Evolutionary conservation across 768 basidiomycete genomes (phyloP).

Genomic region (Lactarius evosmus): DNA sequence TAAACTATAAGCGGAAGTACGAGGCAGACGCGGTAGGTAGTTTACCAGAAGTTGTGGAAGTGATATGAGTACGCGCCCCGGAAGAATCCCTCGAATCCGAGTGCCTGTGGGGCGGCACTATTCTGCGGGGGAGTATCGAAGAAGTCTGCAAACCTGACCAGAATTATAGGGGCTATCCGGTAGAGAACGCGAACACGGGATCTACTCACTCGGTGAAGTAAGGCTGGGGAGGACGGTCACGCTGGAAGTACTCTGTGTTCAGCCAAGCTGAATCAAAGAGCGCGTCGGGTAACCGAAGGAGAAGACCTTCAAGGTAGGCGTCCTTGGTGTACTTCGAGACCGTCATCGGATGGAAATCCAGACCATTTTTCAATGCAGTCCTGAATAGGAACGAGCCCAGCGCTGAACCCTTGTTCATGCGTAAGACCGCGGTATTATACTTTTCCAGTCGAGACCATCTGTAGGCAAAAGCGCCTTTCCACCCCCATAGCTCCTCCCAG

Average conservation of each 20-base stretch:
- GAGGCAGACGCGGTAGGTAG: background rate
- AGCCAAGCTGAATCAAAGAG: conserved; percentile 97
- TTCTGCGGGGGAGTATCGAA: conserved; percentile 74
- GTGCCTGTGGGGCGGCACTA: conserved; percentile 78
- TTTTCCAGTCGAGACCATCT: conserved; percentile 90
- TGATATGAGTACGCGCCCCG: conserved; percentile 94
- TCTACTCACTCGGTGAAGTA: conserved; percentile 78
- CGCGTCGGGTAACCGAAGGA: conserved; percentile 90
- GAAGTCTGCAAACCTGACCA: conserved; percentile 75
- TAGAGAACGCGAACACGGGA: conserved; percentile 2
- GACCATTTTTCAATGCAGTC: conserved; percentile 86
- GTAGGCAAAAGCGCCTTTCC: conserved; percentile 95
- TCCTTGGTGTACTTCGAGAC: conserved; percentile 89
- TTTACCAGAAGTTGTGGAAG: conserved; percentile 90
- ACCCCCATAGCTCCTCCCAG: conserved; percentile 98
- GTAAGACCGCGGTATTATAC: conserved; percentile 96
- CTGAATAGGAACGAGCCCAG: conserved; percentile 91
- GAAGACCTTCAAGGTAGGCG: conserved; percentile 74
- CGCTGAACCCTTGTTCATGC: conserved; percentile 89
- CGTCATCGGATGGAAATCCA: conserved; percentile 98
- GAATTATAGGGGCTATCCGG: conserved; percentile 15
- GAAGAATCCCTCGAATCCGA: conserved; percentile 96
- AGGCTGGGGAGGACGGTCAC: conserved; percentile 90
- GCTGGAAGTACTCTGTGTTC: conserved; percentile 88
- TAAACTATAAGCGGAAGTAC: conserved; percentile 3